Evolutionary conservation across 2,329 filamentous ascomycete species (phyloP).

Genomic region (Trichoderma breve): DNA sequence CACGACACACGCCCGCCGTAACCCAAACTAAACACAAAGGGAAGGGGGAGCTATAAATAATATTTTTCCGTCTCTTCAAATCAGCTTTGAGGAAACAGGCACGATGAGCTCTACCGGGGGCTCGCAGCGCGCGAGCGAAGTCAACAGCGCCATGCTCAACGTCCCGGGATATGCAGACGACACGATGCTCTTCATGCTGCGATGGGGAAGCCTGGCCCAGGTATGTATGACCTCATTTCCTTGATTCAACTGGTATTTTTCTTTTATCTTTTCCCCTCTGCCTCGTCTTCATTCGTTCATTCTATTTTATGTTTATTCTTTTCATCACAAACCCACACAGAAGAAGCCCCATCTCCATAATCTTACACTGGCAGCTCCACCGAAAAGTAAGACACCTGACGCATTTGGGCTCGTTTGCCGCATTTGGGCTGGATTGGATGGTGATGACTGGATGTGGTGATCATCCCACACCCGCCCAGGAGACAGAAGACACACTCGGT

Average conservation of each 20-base stretch:
- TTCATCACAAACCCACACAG: background rate
- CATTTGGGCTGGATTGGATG: background rate
- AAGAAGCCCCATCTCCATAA: background rate
- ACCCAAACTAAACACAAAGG: background rate
- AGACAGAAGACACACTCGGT: background rate
- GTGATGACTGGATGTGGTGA: conserved; percentile 3
- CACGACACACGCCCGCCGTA: background rate
- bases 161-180: conserved; percentile 33
- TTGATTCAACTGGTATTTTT: background rate
- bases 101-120: conserved; percentile 17
- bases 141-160: conserved; percentile 29
- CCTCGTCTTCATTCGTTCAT: background rate
- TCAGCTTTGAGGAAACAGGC: background rate
- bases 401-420: background rate
- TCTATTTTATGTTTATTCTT: background rate
- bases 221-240: conserved; percentile 21
- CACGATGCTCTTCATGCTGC: conserved; percentile 31
- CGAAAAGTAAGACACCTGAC: background rate
- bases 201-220: conserved; percentile 28
- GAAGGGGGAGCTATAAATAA: background rate
- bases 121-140: conserved; percentile 28
- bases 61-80: background rate
- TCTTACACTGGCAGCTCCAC: background rate
- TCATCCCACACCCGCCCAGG: background rate
- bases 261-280: background rate